Evolutionary conservation across 306 rosid species (phyloP), one percentile per base, ranked within the genome.

Genomic region (Cajanus cajan): DNA sequence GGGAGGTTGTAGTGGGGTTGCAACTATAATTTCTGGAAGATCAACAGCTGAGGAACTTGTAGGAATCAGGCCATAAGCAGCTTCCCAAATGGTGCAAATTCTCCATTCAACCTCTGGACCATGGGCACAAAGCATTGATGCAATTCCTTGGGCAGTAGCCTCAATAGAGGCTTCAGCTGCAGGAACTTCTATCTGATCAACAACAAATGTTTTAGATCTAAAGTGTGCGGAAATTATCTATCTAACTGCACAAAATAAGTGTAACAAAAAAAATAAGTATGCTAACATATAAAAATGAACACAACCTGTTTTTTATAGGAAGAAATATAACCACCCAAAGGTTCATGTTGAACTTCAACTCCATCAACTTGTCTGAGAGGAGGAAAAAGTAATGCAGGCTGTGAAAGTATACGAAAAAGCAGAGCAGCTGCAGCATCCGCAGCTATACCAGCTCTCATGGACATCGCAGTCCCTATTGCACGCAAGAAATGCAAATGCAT

Each of bases 61-160:
- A 64, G 97, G 98, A 82, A 94, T 94, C 78, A 94, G 86, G 74
- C 98, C 98, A 87, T 94, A 94, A 43, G 97, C 98, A 81, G 98
- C 98, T 86, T 94, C 97, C 98, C 98, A 94, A 51, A 94, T 94
- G 64, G 98, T 94, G 89, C 98, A 94, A 62, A 92, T 94, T 87
- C 98, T 88, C 98, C 98, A 94, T 87, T 94, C 98, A 86, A 94
- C 98, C 86, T 94, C 98, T 12, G 98, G 97, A 61, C 98, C 98
- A 86, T 94, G 98, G 61, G 98, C 97, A 81, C 97, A 92, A 69
- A 94, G 97, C 98, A 94, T 89, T 68, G 98, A 92, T 12, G 97
- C 97, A 81, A 94, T 92, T 62, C 98, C 98, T 85, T 94, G 98
- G 58, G 98, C 98, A 71, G 98, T 94, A 78, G 98, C 98, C 68